A percentile compares a stretch with the other conserved stretches of the same genome.
These are phyloP conservation scores for Cerioporus squamosus DNA, from an alignment of 1,284 basidiomycete species.

Conservation along the genomic window DNA sequence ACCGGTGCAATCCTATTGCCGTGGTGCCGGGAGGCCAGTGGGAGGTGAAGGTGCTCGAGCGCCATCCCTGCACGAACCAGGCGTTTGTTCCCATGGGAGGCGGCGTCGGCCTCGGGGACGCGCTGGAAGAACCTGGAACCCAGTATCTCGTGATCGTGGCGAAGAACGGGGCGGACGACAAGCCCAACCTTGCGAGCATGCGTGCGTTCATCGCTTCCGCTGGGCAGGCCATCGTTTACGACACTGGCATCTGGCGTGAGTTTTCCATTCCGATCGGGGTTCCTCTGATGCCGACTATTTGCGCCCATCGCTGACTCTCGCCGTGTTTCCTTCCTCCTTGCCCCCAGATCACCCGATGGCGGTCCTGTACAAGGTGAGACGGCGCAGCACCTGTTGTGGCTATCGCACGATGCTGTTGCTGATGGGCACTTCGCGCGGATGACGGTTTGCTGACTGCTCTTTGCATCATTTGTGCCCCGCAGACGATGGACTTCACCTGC, in stretches of 20 bases:
- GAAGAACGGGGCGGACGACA: conserved; percentile 72
- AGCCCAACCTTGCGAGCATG: conserved; percentile 74
- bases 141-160: conserved; percentile 86
- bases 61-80: conserved; percentile 83
- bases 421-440: background rate
- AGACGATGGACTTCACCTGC: conserved; percentile 81
- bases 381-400: background rate
- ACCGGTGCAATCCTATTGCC: conserved; percentile 68
- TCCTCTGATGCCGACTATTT: background rate
- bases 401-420: background rate
- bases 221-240: conserved; percentile 85
- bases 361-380: conserved; percentile 70
- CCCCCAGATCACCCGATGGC: conserved; percentile 82
- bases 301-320: background rate
- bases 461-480: conserved; percentile 12
- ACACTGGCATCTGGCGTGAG: conserved; percentile 84
- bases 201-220: conserved; percentile 82
- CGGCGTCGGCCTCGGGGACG: conserved; percentile 40
- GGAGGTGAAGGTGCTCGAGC: conserved; percentile 66
- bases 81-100: conserved; percentile 88
- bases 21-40: conserved; percentile 53
- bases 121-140: conserved; percentile 51
- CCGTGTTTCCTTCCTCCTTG: conserved; percentile 1
- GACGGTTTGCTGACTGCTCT: conserved; percentile 14
- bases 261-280: background rate